A percentile compares a stretch with the other conserved stretches of the same genome.
Evolutionary conservation across 2,329 filamentous ascomycete species (phyloP).

Genomic region (Berkeleyomyces basicola): DNA sequence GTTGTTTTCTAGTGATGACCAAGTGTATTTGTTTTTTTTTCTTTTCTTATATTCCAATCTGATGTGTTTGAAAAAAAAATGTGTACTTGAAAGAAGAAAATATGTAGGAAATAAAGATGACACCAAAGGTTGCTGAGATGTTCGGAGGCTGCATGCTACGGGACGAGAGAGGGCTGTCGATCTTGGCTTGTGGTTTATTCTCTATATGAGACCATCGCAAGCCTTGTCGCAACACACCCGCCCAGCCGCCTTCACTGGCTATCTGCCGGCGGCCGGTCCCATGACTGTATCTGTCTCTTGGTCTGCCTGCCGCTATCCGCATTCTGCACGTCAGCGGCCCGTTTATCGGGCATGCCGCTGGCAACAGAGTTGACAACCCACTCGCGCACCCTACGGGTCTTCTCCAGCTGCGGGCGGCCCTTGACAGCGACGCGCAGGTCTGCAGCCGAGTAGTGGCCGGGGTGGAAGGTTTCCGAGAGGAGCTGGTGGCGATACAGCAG

Average conservation of each 20-base stretch:
- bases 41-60: too few species aligned
- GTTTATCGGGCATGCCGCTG: not conserved
- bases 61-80: too few species aligned
- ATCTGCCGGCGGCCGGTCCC: slow-evolving; percentile 9
- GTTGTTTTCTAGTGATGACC: too few species aligned
- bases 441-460: slow-evolving; percentile 38
- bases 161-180: too few species aligned
- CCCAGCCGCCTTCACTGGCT: not conserved
- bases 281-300: slow-evolving; percentile 11
- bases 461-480: slow-evolving; percentile 33
- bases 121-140: too few species aligned
- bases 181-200: too few species aligned
- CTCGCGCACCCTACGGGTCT: slow-evolving; percentile 49
- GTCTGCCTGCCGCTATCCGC: slow-evolving; percentile 16
- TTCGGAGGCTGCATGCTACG: too few species aligned
- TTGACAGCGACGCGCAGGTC: slow-evolving; percentile 25
- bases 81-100: too few species aligned
- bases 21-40: too few species aligned
- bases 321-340: slow-evolving; percentile 14
- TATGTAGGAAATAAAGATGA: too few species aligned
- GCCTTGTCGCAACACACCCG: not conserved
- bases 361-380: slow-evolving; percentile 61
- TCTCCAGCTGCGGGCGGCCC: slow-evolving; percentile 37
- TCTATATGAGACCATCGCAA: too few species aligned
- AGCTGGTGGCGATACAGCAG: slow-evolving; percentile 41